A percentile compares a stretch with the other conserved stretches of the same genome.
These are phyloP conservation scores for Monilinia fructigena DNA, from an alignment of 2,329 filamentous ascomycete genomes.

Conservation along the genomic window DNA sequence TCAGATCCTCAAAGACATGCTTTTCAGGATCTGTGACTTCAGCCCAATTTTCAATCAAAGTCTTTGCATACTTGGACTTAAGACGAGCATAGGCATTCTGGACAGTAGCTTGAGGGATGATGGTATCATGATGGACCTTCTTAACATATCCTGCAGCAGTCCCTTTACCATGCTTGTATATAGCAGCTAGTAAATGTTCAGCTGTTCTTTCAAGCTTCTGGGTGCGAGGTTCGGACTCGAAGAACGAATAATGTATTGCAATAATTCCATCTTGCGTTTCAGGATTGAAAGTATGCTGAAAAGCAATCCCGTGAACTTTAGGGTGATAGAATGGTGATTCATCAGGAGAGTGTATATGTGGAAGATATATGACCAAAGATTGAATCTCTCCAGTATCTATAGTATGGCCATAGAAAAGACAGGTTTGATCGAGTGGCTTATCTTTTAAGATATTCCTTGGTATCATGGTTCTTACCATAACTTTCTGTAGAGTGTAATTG, in stretches of 20 bases:
- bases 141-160: constrained; percentile 69
- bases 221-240: constrained; percentile 40
- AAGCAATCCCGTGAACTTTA: constrained; percentile 68
- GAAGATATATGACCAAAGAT: constrained; percentile 72
- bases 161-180: constrained; percentile 73
- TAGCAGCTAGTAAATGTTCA: constrained; percentile 63
- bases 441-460: constrained; percentile 81
- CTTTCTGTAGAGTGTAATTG: constrained; percentile 53
- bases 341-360: constrained; percentile 61
- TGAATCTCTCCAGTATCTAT: constrained; percentile 38
- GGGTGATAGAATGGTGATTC: constrained; percentile 89
- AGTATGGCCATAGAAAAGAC: constrained; percentile 60
- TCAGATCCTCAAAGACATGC: constrained; percentile 92
- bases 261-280: constrained; percentile 48
- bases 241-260: constrained; percentile 61
- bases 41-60: constrained; percentile 72
- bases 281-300: constrained; percentile 65
- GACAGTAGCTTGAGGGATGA: constrained; percentile 73
- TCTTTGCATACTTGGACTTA: constrained; percentile 74
- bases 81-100: constrained; percentile 81
- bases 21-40: constrained; percentile 86
- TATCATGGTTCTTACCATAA: constrained; percentile 73
- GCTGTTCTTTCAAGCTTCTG: constrained; percentile 64
- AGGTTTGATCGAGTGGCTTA: constrained; percentile 75
- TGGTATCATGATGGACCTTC: constrained; percentile 76